phyloP scores from a whole-genome alignment of 441 rosid species.

The Erysimum cheiri region DNA sequence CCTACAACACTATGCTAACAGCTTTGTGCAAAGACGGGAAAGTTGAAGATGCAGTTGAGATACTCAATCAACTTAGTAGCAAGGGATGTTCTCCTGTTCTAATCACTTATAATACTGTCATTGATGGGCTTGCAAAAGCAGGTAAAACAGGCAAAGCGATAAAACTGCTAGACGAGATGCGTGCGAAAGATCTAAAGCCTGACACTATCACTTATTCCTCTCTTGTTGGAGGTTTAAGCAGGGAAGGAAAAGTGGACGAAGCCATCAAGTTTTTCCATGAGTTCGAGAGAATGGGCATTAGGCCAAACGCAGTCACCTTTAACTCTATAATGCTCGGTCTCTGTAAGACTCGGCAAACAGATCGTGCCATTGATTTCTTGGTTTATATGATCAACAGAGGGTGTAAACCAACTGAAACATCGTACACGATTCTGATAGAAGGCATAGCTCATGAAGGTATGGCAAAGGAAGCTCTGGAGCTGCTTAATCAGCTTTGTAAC shows the following conservation, averaged over 20 bases:
- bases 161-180: slow-evolving; percentile 77
- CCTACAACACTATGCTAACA: slow-evolving; percentile 85
- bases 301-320: slow-evolving; percentile 72
- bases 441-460: slow-evolving; percentile 88
- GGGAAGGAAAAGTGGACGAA: slow-evolving; percentile 83
- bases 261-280: slow-evolving; percentile 78
- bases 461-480: slow-evolving; percentile 74
- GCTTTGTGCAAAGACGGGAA: slow-evolving; percentile 90
- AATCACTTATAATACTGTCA: slow-evolving; percentile 83
- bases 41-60: slow-evolving; percentile 83
- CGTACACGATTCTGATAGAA: slow-evolving; percentile 82
- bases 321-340: slow-evolving; percentile 80
- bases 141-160: slow-evolving; percentile 81
- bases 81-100: slow-evolving; percentile 81
- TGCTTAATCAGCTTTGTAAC: slow-evolving; percentile 67
- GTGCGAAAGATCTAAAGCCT: slow-evolving; percentile 74
- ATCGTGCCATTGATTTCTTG: slow-evolving; percentile 87
- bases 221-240: slow-evolving; percentile 77
- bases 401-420: slow-evolving; percentile 78
- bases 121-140: slow-evolving; percentile 79
- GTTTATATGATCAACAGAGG: slow-evolving; percentile 79
- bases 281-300: slow-evolving; percentile 69
- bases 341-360: slow-evolving; percentile 73
- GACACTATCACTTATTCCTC: slow-evolving; percentile 82
- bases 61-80: slow-evolving; percentile 73